Base-by-base conservation (phyloP, 768 basidiomycete species). In the Hericium coralloides region DNA sequence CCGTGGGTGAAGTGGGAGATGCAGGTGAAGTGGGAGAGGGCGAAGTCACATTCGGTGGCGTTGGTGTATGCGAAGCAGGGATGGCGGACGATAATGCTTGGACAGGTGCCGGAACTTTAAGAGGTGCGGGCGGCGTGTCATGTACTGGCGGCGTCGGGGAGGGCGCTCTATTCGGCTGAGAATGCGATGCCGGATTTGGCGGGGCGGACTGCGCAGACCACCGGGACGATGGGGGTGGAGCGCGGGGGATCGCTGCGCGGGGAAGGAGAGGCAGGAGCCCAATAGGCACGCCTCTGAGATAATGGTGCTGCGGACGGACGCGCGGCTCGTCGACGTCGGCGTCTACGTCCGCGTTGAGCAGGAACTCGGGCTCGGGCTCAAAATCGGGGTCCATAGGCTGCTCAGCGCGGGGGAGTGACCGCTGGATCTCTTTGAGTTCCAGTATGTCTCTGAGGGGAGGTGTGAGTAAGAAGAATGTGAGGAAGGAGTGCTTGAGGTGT, bases 371-470 rank as follows among this genome's bases (percentile, higher is more conserved):
- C 20, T 45, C 43, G 6, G 43, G n/a, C 43, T 45, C 43, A 31
- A 56, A 52, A n/a, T 61, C 59, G 6, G 60, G 60, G 38, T 61
- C 57, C 37, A 43, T 10, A 12, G 57, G 57, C 47, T 63, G 62
- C 6, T 53, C 0, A 38, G 62, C 62, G 14, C 56, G 62, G 6
- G 62, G 62, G 12, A 63, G 62, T n/a, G 62, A 61, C 18, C 55
- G 57, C 36, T 61, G 62, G 2, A 63, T 63, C 55, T 61, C 62
- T 18, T 63, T 63, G 7, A 63, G 62, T 43, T 63, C 62, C 2
- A 63, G 60, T 52, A 63, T 52, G 25, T 63, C 62, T 52, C 62
- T 63, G 61, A 31, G 15, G 49, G 8, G 31, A 31, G 7, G 31
- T 9, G 31, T 31, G 31, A 31, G 55, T 53, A 12, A 17, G 37